These are phyloP conservation scores for Blastobotrys elegans DNA, from an alignment of 1,139 yeast genomes.

Conservation along the genomic window DNA sequence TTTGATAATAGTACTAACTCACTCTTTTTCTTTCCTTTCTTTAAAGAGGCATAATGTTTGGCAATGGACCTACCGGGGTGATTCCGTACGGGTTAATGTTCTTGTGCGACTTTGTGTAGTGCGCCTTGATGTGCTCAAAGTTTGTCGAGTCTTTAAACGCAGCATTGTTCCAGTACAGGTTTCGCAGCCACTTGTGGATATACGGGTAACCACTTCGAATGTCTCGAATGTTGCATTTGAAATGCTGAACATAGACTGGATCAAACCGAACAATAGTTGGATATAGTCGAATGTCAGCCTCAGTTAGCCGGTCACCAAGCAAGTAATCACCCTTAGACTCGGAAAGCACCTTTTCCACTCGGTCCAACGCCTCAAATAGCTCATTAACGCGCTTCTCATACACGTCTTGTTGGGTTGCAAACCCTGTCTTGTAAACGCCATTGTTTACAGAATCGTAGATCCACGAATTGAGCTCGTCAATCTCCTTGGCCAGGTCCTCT, in stretches of 20 bases:
- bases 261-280: constrained; percentile 85
- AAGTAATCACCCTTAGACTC: constrained; percentile 51
- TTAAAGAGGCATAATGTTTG: constrained; percentile 46
- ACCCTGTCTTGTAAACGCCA: constrained; percentile 93
- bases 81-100: constrained; percentile 77
- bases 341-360: constrained; percentile 60
- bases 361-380: constrained; percentile 68
- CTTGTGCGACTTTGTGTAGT: constrained; percentile 76
- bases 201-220: constrained; percentile 78
- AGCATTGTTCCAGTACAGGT: constrained; percentile 78
- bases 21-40: constrained; percentile 3
- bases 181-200: constrained; percentile 73
- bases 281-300: constrained; percentile 82
- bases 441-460: constrained; percentile 81
- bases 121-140: constrained; percentile 84
- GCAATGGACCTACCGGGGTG: constrained; percentile 87
- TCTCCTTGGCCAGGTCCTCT: constrained; percentile 43
- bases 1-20: neutral
- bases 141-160: constrained; percentile 76
- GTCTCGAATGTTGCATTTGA: constrained; percentile 83
- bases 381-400: constrained; percentile 67
- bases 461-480: constrained; percentile 82
- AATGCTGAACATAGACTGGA: constrained; percentile 88
- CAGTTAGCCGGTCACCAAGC: constrained; percentile 67
- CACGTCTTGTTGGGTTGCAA: constrained; percentile 78